A percentile compares a stretch with the other conserved stretches of the same genome.
Conservation (phyloP, 2,329 filamentous ascomycete genomes). For the Volutella citrinella region DNA sequence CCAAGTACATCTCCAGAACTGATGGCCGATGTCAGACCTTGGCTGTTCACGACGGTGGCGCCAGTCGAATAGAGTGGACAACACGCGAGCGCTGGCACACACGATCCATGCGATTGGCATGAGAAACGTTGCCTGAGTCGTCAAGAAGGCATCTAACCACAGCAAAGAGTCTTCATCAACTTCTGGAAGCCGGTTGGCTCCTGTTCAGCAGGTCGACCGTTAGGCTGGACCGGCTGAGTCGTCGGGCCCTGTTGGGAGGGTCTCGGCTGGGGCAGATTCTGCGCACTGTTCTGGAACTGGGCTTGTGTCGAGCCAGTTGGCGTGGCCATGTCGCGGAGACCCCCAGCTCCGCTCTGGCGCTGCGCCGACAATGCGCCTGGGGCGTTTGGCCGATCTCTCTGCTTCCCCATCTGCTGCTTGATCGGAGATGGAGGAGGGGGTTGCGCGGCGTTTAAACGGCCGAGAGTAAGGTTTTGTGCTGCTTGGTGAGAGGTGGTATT, state of each 20-base stretch:
- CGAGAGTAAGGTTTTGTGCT: constrained; percentile 67
- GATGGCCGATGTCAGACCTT: too few relatives aligned
- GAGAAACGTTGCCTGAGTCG: too few relatives aligned
- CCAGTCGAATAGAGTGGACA: too few relatives aligned
- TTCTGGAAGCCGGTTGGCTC: constrained; percentile 86
- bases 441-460: constrained; percentile 92
- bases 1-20: too few relatives aligned
- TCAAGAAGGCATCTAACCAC: constrained; percentile 59
- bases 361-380: constrained; percentile 71
- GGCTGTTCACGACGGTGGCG: too few relatives aligned
- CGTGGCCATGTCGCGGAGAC: constrained; percentile 73
- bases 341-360: constrained; percentile 72
- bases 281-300: constrained; percentile 93
- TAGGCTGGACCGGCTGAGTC: constrained; percentile 51
- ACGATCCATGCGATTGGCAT: too few relatives aligned
- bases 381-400: constrained; percentile 72
- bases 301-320: constrained; percentile 90
- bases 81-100: too few relatives aligned
- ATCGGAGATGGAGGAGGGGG: constrained; percentile 83
- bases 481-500: constrained; percentile 63
- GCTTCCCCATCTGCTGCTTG: constrained; percentile 77
- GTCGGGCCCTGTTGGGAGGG: constrained; percentile 60
- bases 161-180: constrained; percentile 89
- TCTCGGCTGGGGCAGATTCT: constrained; percentile 71
- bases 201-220: constrained; percentile 60